phyloP scores from a whole-genome alignment of 257 asterid genomes.

The Schizonepeta tenuifolia region DNA sequence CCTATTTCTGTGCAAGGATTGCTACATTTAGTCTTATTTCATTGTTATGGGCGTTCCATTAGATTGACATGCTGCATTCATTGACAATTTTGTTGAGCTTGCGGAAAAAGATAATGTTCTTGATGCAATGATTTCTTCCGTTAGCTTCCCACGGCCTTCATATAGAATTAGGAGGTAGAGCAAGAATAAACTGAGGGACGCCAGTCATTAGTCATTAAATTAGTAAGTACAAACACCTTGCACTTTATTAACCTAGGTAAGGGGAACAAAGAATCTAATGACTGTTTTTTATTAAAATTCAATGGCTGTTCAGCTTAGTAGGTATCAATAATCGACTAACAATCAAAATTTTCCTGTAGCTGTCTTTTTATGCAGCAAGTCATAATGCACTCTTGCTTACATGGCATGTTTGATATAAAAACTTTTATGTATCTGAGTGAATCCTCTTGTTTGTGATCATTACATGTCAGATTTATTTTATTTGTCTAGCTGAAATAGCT shows the following conservation, averaged over 20 bases:
- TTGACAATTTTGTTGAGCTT: neutral
- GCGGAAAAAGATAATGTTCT: neutral
- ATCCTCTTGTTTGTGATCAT: neutral
- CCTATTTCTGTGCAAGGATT: slow-evolving; percentile 1
- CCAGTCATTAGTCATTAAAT: neutral
- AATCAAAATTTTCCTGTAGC: neutral
- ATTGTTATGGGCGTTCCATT: neutral
- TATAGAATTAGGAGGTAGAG: slow-evolving; percentile 10
- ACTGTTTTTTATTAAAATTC: neutral
- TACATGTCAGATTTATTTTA: neutral
- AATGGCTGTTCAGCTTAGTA: neutral
- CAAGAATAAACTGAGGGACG: neutral
- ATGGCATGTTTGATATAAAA: neutral
- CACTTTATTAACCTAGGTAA: neutral
- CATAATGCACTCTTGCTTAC: neutral
- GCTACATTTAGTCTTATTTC: slow-evolving; percentile 5
- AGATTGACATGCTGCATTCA: neutral
- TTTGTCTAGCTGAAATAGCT: slow-evolving; percentile 25
- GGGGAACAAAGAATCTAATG: neutral
- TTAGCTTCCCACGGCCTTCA: neutral
- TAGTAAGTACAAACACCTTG: neutral
- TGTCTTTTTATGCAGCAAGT: neutral
- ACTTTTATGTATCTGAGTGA: neutral
- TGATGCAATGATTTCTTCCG: neutral
- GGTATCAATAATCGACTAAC: neutral